These are phyloP conservation scores for Akanthomyces muscarius DNA, from an alignment of 2,329 filamentous ascomycete species.

Conservation along the genomic window DNA sequence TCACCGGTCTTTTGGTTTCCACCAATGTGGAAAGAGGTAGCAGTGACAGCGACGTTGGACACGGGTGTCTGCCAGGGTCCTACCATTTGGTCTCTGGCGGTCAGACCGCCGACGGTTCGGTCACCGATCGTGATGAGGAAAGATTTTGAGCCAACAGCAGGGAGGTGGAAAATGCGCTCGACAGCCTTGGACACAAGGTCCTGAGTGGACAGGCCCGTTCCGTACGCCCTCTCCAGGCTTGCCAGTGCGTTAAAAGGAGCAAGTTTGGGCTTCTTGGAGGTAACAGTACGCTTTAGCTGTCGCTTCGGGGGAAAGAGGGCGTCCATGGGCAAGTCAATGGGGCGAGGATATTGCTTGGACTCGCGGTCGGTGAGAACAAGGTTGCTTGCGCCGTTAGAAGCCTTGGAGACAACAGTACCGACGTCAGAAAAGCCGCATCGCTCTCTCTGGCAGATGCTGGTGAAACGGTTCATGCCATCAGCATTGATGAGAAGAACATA, in stretches of 20 bases:
- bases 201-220: slow-evolving; percentile 45
- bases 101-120: slow-evolving; percentile 84
- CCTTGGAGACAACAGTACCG: slow-evolving; percentile 64
- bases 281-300: slow-evolving; percentile 72
- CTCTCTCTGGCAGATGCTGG: slow-evolving; percentile 67
- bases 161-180: slow-evolving; percentile 76
- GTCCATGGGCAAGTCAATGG: slow-evolving; percentile 86
- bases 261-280: slow-evolving; percentile 63
- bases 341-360: slow-evolving; percentile 66
- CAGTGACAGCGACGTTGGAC: slow-evolving; percentile 88
- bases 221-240: slow-evolving; percentile 63
- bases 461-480: slow-evolving; percentile 73
- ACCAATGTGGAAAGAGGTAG: slow-evolving; percentile 67
- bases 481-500: slow-evolving; percentile 88
- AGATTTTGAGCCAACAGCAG: slow-evolving; percentile 91
- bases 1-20: slow-evolving; percentile 74
- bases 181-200: slow-evolving; percentile 62
- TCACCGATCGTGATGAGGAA: slow-evolving; percentile 98
- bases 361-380: slow-evolving; percentile 80
- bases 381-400: slow-evolving; percentile 61
- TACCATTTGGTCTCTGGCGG: slow-evolving; percentile 89
- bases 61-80: slow-evolving; percentile 95
- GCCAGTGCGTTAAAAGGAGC: slow-evolving; percentile 65
- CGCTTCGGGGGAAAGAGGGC: slow-evolving; percentile 83
- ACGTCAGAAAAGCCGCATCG: slow-evolving; percentile 91